Evolutionary conservation across 495 filamentous ascomycete genomes (phyloP), one percentile per base, ranked within the genome.

Genomic region (Aspergillus cristatus): DNA sequence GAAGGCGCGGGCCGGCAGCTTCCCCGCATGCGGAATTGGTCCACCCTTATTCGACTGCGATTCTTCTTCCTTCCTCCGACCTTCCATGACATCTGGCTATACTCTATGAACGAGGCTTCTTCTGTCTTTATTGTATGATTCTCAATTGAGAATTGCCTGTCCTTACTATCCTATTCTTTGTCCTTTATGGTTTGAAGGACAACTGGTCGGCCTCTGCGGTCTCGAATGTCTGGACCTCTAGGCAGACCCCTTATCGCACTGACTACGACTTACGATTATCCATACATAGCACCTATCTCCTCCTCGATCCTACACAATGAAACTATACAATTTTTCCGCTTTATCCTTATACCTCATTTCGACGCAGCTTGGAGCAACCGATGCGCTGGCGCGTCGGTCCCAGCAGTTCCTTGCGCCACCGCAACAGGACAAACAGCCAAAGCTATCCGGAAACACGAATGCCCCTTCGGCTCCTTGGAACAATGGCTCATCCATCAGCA

Each of bases 341-440:
- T 34, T 62, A 30, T 47, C 35, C 12, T 37, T 64, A 42, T 45
- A 42, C 37, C 24, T 53, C 18, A 35, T 52, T 37, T 49, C 43
- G 24, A 29, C 56, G 32, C 35, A 41, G 16, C 25, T 26, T 20
- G 38, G 26, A 42, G 42, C 46, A 38, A 8, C 20, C 20, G 50
- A 60, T 53, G 54, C 57, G 46, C 54, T 58, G 49, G 52, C 50
- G 38, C 46, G 51, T 40, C 44, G 38, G 28, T 43, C 45, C 18
- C 63, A 63, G 38, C 50, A 51, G 25, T 40, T 46, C 12, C 41
- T 58, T 12, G 38, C 42, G 26, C 24, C 37, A 13, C 32, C 26
- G 14, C 5, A 30, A 12, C 11, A 48, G 40, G 37, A 32, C 24
- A 39, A 47, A 6, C 30, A 39, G 29, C 33, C 28, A 12, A n/a